Base-by-base conservation (phyloP, 495 filamentous ascomycete genomes). In the Aspergillus indologenus region DNA sequence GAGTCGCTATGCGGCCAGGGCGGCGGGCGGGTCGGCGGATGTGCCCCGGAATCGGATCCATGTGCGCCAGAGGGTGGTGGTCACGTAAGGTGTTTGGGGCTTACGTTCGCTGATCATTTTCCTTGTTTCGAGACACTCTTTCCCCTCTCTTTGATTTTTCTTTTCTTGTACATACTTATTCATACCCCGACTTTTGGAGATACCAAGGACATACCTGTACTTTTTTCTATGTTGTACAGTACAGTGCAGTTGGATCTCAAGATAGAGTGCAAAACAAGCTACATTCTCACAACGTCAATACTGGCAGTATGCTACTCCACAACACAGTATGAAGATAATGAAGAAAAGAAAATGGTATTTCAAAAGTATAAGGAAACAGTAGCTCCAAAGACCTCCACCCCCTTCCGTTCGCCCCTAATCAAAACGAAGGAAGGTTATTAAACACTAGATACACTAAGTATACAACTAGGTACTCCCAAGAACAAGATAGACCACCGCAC, bases 1-100 rank as follows among this genome's bases (percentile, higher is more conserved):
- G 64, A 78, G 76, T 66, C 72, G 71, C 31, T 73, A 76, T 63
- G 67, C 68, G 24, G 60, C 14, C 15, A 58, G 53, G 26, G 45
- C 18, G 26, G 45, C 18, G 22, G 43, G 59, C 34, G 53, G 46
- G 53, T 59, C 26, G 26, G 26, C 34, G 12, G 9, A 44, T 53
- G 17, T 43, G 31, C 29, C 52, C 11, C n/a, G 49, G 49, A 40
- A 40, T 14, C 34, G 34, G 2, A 40, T 40, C 34, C 34, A 14
- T 14, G 34, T 40, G 6, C 34, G 34, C 34, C 34, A 40, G 12
- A 40, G 12, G 34, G 34, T 40, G 34, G 34, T 40, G 5, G 34
- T 40, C 12, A 40, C 34, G 7, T 40, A 14, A 15, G n/a, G n/a
- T n/a, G 26, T 29, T 29, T 2, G 2, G 34, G 12, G 5, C 12